phyloP scores from a whole-genome alignment of 768 basidiomycete species.

The Auriscalpium microsporum region DNA sequence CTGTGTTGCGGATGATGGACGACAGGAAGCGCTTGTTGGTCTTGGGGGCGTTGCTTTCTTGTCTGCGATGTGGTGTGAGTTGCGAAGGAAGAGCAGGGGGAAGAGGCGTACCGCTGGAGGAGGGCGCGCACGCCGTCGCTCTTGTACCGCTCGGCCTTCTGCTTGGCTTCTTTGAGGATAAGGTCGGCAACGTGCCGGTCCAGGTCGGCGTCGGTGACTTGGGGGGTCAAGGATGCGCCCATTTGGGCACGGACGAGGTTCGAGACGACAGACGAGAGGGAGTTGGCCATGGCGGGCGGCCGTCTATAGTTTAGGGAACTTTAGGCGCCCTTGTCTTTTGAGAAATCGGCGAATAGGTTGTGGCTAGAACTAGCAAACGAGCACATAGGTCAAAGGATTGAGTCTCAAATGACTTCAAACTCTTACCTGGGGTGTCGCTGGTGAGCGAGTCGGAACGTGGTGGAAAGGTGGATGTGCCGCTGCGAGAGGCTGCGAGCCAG shows the following conservation, averaged over 20 bases:
- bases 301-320: too few species aligned
- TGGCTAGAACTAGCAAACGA: too few species aligned
- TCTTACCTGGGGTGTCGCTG: too few species aligned
- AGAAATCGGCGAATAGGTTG: too few species aligned
- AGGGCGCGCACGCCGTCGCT: slow-evolving; percentile 76
- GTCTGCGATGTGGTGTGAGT: slow-evolving; percentile 26
- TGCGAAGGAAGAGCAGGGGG: not conserved
- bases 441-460: too few species aligned
- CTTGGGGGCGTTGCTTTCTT: slow-evolving; percentile 66
- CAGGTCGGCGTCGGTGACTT: slow-evolving; percentile 74
- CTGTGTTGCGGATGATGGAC: slow-evolving; percentile 86
- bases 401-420: too few species aligned
- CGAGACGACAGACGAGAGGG: slow-evolving; percentile 78
- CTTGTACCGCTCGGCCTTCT: slow-evolving; percentile 74
- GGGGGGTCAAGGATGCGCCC: slow-evolving; percentile 51
- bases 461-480: too few species aligned
- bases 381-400: too few species aligned
- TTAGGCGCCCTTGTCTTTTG: too few species aligned
- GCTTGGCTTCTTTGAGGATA: slow-evolving; percentile 87
- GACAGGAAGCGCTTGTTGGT: slow-evolving; percentile 78
- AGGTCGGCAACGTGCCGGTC: slow-evolving; percentile 89
- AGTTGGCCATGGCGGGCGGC: slow-evolving; percentile 28
- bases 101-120: slow-evolving; percentile 43
- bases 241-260: slow-evolving; percentile 71
- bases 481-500: too few species aligned